phyloP scores from a whole-genome alignment of 2,329 filamentous ascomycete genomes.

The Colletotrichum truncatum region DNA sequence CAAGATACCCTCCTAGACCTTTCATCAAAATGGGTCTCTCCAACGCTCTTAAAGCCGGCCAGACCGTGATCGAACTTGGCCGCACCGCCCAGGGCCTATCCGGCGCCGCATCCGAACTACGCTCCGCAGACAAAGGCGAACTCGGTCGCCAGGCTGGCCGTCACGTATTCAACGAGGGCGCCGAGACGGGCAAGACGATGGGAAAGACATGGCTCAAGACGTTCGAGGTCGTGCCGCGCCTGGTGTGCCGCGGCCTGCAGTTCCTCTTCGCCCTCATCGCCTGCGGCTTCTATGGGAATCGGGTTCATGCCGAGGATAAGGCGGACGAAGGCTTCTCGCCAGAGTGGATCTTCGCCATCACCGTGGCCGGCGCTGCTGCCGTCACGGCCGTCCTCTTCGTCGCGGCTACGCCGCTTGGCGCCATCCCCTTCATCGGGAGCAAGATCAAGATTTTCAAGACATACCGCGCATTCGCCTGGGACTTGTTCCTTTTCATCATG shows the following conservation, averaged over 20 bases:
- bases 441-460: slow-evolving; percentile 46
- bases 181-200: slow-evolving; percentile 49
- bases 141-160: slow-evolving; percentile 43
- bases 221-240: slow-evolving; percentile 57
- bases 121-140: slow-evolving; percentile 43
- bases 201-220: slow-evolving; percentile 55
- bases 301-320: slow-evolving; percentile 58
- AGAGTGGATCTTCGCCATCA: slow-evolving; percentile 73
- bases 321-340: slow-evolving; percentile 51
- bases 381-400: slow-evolving; percentile 58
- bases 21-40: slow-evolving; percentile 39
- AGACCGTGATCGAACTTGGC: slow-evolving; percentile 43
- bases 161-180: slow-evolving; percentile 43
- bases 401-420: slow-evolving; percentile 45
- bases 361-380: slow-evolving; percentile 63
- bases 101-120: slow-evolving; percentile 40
- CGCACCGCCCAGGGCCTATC: slow-evolving; percentile 38
- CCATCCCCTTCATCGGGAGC: slow-evolving; percentile 44
- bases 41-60: slow-evolving; percentile 42
- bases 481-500: slow-evolving; percentile 50
- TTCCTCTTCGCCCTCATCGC: slow-evolving; percentile 75
- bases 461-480: slow-evolving; percentile 55
- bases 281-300: slow-evolving; percentile 73
- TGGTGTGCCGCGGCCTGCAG: slow-evolving; percentile 71
- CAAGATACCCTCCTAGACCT: not conserved